Conservation (phyloP, 805 yeast genomes). For the Wickerhamomyces ciferrii region DNA sequence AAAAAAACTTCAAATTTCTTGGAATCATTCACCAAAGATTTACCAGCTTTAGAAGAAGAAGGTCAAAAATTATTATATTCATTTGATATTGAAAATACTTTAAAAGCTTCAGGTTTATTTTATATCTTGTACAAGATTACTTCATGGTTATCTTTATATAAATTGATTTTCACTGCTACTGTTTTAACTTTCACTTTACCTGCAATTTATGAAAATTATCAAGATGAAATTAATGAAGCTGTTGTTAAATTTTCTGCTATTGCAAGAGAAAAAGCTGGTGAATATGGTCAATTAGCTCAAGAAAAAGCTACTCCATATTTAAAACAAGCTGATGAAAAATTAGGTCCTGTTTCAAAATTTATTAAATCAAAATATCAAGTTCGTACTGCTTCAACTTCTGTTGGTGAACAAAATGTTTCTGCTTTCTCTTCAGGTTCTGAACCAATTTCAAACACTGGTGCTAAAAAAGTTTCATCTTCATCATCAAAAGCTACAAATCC, state of each 20-base stretch:
- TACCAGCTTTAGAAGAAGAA: slow-evolving; percentile 46
- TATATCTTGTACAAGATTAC: slow-evolving; percentile 68
- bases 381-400: slow-evolving; percentile 72
- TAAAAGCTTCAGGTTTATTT: slow-evolving; percentile 64
- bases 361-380: slow-evolving; percentile 45
- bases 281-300: slow-evolving; percentile 40
- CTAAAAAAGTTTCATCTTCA: not conserved
- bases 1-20: slow-evolving; percentile 31
- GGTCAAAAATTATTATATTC: slow-evolving; percentile 58
- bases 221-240: slow-evolving; percentile 70
- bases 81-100: slow-evolving; percentile 65
- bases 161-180: slow-evolving; percentile 52
- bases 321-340: slow-evolving; percentile 48
- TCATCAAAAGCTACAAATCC: slow-evolving; percentile 18
- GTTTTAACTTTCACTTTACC: slow-evolving; percentile 72
- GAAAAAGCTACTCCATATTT: slow-evolving; percentile 57
- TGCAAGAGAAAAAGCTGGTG: slow-evolving; percentile 45
- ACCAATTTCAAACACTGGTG: slow-evolving; percentile 42
- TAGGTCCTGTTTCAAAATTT: slow-evolving; percentile 63
- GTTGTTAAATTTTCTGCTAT: slow-evolving; percentile 39
- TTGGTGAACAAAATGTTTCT: slow-evolving; percentile 25
- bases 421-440: slow-evolving; percentile 7
- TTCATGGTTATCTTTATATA: slow-evolving; percentile 69
- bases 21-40: slow-evolving; percentile 38
- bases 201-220: slow-evolving; percentile 63